A percentile compares a stretch with the other conserved stretches of the same genome.
Evolutionary conservation across 163 green algal genomes (phyloP).

Genomic region (Prototheca cutis): DNA sequence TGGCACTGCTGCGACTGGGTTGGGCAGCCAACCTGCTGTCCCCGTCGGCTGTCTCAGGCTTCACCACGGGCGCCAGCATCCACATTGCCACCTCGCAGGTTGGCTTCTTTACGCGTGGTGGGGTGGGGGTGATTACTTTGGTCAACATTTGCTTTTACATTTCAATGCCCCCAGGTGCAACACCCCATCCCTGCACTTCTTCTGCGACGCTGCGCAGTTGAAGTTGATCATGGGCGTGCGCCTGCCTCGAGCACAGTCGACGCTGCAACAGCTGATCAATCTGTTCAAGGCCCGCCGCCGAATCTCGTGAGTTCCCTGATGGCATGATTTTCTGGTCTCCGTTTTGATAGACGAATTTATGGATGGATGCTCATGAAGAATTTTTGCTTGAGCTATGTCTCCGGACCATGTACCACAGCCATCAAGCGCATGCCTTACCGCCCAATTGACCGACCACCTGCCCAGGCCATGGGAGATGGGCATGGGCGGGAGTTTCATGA

Average conservation of each 20-base stretch:
- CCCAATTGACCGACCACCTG: background rate
- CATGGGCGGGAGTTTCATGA: slow-evolving; percentile 41
- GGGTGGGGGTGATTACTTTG: background rate
- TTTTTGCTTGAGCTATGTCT: background rate
- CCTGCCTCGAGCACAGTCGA: slow-evolving; percentile 2
- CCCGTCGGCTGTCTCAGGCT: slow-evolving; percentile 71
- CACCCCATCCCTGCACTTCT: background rate
- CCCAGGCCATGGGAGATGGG: slow-evolving; percentile 22
- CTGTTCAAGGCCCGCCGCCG: background rate
- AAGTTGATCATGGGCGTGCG: background rate
- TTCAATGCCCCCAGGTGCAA: no score
- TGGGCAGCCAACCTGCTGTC: slow-evolving; percentile 78
- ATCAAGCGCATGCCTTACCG: background rate
- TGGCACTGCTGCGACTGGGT: slow-evolving; percentile 64
- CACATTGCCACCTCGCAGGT: slow-evolving; percentile 61
- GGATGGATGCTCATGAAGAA: background rate
- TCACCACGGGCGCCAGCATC: slow-evolving; percentile 71
- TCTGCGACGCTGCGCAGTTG: background rate
- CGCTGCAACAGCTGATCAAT: background rate
- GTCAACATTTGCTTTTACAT: no score
- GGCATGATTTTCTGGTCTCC: background rate
- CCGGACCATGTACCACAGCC: background rate
- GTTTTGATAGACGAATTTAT: background rate
- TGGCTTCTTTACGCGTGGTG: background rate
- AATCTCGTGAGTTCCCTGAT: background rate